Evolutionary conservation across 2,329 filamentous ascomycete genomes (phyloP).

Genomic region (Diaporthe amygdali): DNA sequence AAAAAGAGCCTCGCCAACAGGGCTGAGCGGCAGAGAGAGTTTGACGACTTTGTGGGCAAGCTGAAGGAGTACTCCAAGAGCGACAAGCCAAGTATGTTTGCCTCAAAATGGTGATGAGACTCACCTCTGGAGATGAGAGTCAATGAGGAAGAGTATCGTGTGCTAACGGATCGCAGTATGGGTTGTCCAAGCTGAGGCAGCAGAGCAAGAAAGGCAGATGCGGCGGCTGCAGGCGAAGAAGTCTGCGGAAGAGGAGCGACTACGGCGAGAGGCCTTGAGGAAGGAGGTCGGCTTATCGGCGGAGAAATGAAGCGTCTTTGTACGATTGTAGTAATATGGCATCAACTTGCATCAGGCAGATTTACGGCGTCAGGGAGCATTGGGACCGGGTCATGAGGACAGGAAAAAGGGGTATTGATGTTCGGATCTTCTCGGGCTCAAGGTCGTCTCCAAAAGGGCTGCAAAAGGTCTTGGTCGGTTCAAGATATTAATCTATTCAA

Average conservation of each 20-base stretch:
- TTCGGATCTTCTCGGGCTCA: background rate
- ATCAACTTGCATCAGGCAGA: conserved; percentile 5
- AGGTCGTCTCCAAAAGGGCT: background rate
- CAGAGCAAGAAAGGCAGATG: conserved; percentile 46
- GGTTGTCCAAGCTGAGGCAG: conserved; percentile 56
- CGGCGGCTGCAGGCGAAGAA: conserved; percentile 41
- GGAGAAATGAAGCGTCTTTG: conserved; percentile 29
- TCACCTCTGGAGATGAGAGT: no score
- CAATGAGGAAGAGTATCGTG: background rate
- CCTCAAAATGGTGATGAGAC: background rate
- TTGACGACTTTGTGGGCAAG: conserved; percentile 83
- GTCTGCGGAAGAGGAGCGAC: conserved; percentile 46
- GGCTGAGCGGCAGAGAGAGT: conserved; percentile 79
- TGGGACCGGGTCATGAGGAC: background rate
- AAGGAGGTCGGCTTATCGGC: conserved; percentile 51
- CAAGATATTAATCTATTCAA: background rate
- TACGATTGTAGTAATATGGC: conserved; percentile 6
- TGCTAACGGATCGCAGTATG: conserved; percentile 46
- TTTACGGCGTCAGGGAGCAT: conserved; percentile 25
- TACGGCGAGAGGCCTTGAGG: conserved; percentile 54
- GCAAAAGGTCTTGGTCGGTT: background rate
- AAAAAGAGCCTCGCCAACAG: conserved; percentile 83
- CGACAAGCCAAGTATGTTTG: conserved; percentile 81
- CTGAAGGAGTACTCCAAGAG: conserved; percentile 91
- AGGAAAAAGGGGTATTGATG: background rate